A percentile compares a stretch with the other conserved stretches of the same genome.
Evolutionary conservation across 1,284 basidiomycete species (phyloP).

Genomic region (Agaricales sp.): DNA sequence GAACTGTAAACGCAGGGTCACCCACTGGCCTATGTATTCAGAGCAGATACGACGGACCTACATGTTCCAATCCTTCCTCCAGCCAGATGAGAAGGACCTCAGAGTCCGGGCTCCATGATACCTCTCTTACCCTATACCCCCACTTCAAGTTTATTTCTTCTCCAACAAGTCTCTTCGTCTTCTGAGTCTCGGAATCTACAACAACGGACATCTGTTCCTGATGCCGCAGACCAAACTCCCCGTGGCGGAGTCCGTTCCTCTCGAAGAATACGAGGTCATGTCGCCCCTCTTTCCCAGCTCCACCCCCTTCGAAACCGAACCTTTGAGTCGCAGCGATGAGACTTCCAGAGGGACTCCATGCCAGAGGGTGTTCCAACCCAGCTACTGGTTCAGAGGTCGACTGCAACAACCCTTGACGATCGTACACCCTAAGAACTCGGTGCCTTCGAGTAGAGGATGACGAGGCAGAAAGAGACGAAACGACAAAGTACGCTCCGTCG

Average conservation of each 20-base stretch:
- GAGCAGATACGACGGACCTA: slow-evolving; percentile 36
- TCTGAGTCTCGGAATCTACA: slow-evolving; percentile 20
- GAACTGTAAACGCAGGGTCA: slow-evolving; percentile 40
- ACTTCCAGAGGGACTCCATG: slow-evolving; percentile 86
- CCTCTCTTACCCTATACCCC: slow-evolving; percentile 64
- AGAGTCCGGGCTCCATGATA: slow-evolving; percentile 88
- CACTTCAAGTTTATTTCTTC: slow-evolving; percentile 24
- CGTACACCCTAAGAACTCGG: slow-evolving; percentile 73
- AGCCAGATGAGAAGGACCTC: slow-evolving; percentile 83
- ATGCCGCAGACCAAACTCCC: slow-evolving; percentile 65
- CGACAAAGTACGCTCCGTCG: slow-evolving; percentile 82
- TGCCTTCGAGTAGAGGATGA: slow-evolving; percentile 13
- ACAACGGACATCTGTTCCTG: slow-evolving; percentile 17
- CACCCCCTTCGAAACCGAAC: slow-evolving; percentile 68
- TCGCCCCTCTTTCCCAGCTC: slow-evolving; percentile 54
- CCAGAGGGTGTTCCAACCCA: slow-evolving; percentile 74
- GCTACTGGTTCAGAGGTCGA: slow-evolving; percentile 80
- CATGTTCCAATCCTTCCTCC: slow-evolving; percentile 54
- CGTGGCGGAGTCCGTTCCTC: slow-evolving; percentile 86
- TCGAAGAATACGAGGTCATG: slow-evolving; percentile 95
- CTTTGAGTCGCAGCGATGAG: slow-evolving; percentile 79
- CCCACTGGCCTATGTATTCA: slow-evolving; percentile 2
- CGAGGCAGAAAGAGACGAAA: slow-evolving; percentile 55
- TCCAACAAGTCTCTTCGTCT: slow-evolving; percentile 11
- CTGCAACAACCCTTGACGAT: slow-evolving; percentile 70